Percentiles rank a stretch among this genome's conserved stretches.
These are phyloP conservation scores for Xylariaceae sp. DNA, from an alignment of 2,329 filamentous ascomycete species.

Conservation along the genomic window DNA sequence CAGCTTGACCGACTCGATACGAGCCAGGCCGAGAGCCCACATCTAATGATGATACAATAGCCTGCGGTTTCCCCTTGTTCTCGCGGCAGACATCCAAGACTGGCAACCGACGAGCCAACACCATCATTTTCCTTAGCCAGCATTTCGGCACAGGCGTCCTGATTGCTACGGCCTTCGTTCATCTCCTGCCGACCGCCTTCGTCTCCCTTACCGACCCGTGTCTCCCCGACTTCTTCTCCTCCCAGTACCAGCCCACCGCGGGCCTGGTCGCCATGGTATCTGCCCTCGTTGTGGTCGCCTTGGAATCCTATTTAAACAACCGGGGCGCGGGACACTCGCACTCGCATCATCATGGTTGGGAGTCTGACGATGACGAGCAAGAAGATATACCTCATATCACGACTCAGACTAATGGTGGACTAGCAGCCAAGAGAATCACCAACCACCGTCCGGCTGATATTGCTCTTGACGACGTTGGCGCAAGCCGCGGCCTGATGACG, in stretches of 20 bases:
- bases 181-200: constrained; percentile 69
- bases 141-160: constrained; percentile 81
- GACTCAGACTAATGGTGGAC: constrained; percentile 30
- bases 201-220: constrained; percentile 65
- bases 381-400: constrained; percentile 29
- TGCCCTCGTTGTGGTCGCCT: constrained; percentile 75
- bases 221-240: constrained; percentile 74
- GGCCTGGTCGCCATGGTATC: constrained; percentile 80
- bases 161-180: constrained; percentile 83
- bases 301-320: constrained; percentile 87
- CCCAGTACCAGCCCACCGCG: constrained; percentile 75
- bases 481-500: constrained; percentile 54
- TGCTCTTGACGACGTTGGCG: constrained; percentile 49
- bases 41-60: constrained; percentile 34
- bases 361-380: constrained; percentile 42
- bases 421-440: constrained; percentile 38
- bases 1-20: background rate
- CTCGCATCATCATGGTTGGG: constrained; percentile 51
- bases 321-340: constrained; percentile 62
- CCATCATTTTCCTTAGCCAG: constrained; percentile 64
- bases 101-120: constrained; percentile 53
- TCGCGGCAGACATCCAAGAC: constrained; percentile 54
- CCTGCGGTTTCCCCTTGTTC: constrained; percentile 65
- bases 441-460: constrained; percentile 48
- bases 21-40: background rate